Conservation (phyloP, 2,329 filamentous ascomycete genomes). For the Trichoderma breve region DNA sequence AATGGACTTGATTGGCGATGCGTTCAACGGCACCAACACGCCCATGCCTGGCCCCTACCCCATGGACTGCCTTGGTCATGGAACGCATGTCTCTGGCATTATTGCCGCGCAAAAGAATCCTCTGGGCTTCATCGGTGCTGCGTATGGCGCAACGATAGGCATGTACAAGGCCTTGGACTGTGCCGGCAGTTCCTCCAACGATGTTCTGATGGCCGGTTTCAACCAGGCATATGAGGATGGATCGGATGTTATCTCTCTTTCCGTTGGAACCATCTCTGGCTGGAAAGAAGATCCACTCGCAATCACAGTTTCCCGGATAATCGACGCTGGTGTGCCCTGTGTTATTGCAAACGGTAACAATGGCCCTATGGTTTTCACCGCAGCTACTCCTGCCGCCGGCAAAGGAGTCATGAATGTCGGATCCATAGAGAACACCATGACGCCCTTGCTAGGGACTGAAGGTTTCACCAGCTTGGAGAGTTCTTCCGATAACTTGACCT, state of each 20-base stretch:
- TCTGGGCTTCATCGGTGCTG: slow-evolving; percentile 39
- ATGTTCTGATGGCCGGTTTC: slow-evolving; percentile 40
- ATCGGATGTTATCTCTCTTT: slow-evolving; percentile 38
- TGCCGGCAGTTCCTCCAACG: slow-evolving; percentile 31
- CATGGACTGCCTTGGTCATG: slow-evolving; percentile 40
- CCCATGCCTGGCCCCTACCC: slow-evolving; percentile 39
- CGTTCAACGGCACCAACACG: slow-evolving; percentile 27
- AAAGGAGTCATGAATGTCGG: slow-evolving; percentile 44
- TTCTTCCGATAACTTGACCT: neutral
- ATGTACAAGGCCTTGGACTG: slow-evolving; percentile 40
- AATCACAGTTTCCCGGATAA: slow-evolving; percentile 41
- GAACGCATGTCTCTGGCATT: slow-evolving; percentile 46
- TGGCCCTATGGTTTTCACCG: slow-evolving; percentile 40
- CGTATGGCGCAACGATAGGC: slow-evolving; percentile 39
- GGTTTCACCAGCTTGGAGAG: neutral
- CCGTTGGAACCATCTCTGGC: slow-evolving; percentile 33
- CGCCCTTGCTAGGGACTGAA: slow-evolving; percentile 30
- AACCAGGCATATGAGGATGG: slow-evolving; percentile 41
- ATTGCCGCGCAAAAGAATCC: slow-evolving; percentile 41
- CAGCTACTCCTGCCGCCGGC: slow-evolving; percentile 40
- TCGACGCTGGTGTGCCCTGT: slow-evolving; percentile 41
- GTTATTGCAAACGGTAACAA: slow-evolving; percentile 45
- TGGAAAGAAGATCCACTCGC: slow-evolving; percentile 33
- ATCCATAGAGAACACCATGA: slow-evolving; percentile 40
- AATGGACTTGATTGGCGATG: slow-evolving; percentile 43